Percentiles rank a stretch among this genome's conserved stretches.
phyloP scores from a whole-genome alignment of 2,329 filamentous ascomycete genomes.

The Dactylella cylindrospora region DNA sequence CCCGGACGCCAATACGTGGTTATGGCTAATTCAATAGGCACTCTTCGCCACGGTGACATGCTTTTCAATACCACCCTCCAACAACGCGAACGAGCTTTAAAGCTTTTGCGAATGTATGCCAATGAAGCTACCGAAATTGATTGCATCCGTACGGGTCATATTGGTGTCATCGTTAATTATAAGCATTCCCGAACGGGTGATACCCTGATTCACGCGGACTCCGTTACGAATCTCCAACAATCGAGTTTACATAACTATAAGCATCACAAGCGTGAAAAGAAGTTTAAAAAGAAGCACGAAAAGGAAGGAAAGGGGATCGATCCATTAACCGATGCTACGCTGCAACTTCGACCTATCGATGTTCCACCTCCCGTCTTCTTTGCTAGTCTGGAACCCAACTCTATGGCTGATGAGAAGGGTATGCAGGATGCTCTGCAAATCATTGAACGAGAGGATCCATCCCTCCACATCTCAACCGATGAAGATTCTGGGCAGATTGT shows the following conservation, averaged over 20 bases:
- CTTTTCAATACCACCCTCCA: slow-evolving; percentile 91
- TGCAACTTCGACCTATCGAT: slow-evolving; percentile 83
- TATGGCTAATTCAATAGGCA: slow-evolving; percentile 79
- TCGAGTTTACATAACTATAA: slow-evolving; percentile 30
- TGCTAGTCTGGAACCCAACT: slow-evolving; percentile 82
- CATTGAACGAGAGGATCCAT: slow-evolving; percentile 87
- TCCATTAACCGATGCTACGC: slow-evolving; percentile 51
- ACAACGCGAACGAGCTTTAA: slow-evolving; percentile 94
- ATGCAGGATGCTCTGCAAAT: slow-evolving; percentile 74
- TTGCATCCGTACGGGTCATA: slow-evolving; percentile 79
- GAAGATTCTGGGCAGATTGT: slow-evolving; percentile 91
- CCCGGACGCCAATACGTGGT: slow-evolving; percentile 79
- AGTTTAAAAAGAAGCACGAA: slow-evolving; percentile 43
- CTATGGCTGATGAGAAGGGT: slow-evolving; percentile 74
- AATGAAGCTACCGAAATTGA: slow-evolving; percentile 89
- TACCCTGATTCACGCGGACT: slow-evolving; percentile 67
- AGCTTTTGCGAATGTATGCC: slow-evolving; percentile 98
- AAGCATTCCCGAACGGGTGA: slow-evolving; percentile 93
- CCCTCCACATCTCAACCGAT: slow-evolving; percentile 78
- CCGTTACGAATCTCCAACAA: slow-evolving; percentile 7
- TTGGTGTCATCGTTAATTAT: slow-evolving; percentile 86
- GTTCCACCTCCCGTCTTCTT: slow-evolving; percentile 96
- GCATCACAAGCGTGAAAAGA: slow-evolving; percentile 28
- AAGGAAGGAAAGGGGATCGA: slow-evolving; percentile 58
- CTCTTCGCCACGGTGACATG: slow-evolving; percentile 81